phyloP scores from a whole-genome alignment of 2,329 filamentous ascomycete species.

The Pseudogymnoascus sp. region DNA sequence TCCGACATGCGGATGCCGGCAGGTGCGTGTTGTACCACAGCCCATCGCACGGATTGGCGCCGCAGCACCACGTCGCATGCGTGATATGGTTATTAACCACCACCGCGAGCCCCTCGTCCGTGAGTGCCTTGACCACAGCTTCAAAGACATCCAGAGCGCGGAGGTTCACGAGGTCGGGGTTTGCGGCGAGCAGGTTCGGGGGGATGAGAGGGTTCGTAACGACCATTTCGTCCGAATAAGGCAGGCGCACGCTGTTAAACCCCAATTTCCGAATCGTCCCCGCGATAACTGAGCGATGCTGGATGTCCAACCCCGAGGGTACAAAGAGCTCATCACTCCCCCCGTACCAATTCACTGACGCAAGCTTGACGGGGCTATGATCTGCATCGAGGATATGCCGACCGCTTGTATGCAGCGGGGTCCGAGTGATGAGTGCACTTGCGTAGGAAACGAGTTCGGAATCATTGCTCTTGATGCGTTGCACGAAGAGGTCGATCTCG shows the following conservation, averaged over 20 bases:
- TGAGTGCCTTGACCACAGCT: slow-evolving; percentile 50
- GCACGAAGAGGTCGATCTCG: slow-evolving; percentile 1
- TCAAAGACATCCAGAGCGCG: slow-evolving; percentile 53
- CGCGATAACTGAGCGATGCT: slow-evolving; percentile 53
- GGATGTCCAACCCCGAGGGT: slow-evolving; percentile 53
- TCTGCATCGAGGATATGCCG: slow-evolving; percentile 51
- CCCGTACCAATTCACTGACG: slow-evolving; percentile 64
- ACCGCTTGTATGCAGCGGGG: slow-evolving; percentile 52
- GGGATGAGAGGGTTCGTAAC: slow-evolving; percentile 48
- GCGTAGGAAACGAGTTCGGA: background rate
- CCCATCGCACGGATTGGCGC: slow-evolving; percentile 57
- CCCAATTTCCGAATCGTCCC: slow-evolving; percentile 50
- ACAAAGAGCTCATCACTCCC: slow-evolving; percentile 59
- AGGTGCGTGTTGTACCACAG: slow-evolving; percentile 59
- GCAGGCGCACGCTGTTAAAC: slow-evolving; percentile 62
- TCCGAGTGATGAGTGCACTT: background rate
- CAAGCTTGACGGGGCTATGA: slow-evolving; percentile 50
- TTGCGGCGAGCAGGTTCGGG: slow-evolving; percentile 43
- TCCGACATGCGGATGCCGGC: slow-evolving; percentile 44
- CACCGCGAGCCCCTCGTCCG: slow-evolving; percentile 53
- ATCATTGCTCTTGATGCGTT: background rate
- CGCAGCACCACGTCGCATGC: slow-evolving; percentile 59
- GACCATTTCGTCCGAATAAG: slow-evolving; percentile 62
- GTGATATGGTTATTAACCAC: slow-evolving; percentile 67
- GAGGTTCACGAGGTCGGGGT: slow-evolving; percentile 48